Evolutionary conservation across 2,329 filamentous ascomycete species (phyloP).

Genomic region (Cladophialophora psammophila): DNA sequence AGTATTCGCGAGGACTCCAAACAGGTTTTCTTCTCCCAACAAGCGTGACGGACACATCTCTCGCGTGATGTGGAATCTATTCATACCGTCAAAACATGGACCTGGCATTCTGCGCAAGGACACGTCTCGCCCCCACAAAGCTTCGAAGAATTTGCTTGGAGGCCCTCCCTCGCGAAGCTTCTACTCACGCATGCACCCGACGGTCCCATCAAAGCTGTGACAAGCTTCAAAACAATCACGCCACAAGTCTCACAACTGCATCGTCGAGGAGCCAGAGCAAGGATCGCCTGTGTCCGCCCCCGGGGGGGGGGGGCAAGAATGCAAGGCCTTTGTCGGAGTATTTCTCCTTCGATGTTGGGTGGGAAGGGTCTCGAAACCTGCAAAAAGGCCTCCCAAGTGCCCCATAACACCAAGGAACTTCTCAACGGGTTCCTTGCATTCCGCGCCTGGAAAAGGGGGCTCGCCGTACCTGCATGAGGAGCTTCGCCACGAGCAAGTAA

Average conservation of each 20-base stretch:
- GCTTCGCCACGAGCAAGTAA: neutral
- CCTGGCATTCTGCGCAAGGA: neutral
- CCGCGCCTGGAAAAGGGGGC: neutral
- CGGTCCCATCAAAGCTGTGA: neutral
- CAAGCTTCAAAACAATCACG: neutral
- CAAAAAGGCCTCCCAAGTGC: neutral
- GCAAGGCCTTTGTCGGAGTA: neutral
- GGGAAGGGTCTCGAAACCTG: neutral
- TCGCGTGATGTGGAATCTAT: neutral
- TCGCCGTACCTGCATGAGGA: neutral
- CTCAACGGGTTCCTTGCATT: conserved; percentile 1
- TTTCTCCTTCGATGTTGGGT: neutral
- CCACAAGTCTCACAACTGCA: neutral
- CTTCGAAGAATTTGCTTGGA: neutral
- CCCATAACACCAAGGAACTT: neutral
- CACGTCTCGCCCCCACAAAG: neutral
- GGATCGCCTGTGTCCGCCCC: neutral
- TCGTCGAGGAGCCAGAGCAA: neutral
- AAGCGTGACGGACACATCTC: neutral
- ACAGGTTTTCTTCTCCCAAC: neutral
- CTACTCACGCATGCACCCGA: neutral
- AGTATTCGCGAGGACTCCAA: neutral
- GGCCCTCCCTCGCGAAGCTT: neutral
- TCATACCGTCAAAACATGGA: neutral
- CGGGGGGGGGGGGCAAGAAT: neutral